Conservation (phyloP, 2,329 filamentous ascomycete species). For the Arthroderma uncinatum region DNA sequence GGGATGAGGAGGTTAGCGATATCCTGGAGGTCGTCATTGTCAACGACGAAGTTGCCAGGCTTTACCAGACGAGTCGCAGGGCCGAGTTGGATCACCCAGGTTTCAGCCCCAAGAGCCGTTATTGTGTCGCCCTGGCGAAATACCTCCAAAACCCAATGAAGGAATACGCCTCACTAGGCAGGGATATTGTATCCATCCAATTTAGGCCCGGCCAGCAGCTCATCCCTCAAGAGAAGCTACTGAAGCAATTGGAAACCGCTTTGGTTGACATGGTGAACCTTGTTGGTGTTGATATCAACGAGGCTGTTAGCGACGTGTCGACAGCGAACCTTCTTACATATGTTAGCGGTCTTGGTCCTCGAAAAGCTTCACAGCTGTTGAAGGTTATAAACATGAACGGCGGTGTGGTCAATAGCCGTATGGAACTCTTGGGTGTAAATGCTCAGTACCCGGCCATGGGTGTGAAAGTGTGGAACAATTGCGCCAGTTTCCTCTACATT, state of each 20-base stretch:
- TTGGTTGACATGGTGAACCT: slow-evolving; percentile 99
- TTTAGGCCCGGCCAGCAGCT: slow-evolving; percentile 88
- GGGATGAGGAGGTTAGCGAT: slow-evolving; percentile 62
- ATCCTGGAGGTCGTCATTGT: slow-evolving; percentile 79
- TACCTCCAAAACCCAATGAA: slow-evolving; percentile 95
- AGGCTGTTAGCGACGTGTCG: slow-evolving; percentile 69
- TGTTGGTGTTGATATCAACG: slow-evolving; percentile 88
- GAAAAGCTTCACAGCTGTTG: slow-evolving; percentile 73
- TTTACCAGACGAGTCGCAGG: slow-evolving; percentile 83
- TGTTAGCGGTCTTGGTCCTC: slow-evolving; percentile 78
- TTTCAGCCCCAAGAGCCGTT: slow-evolving; percentile 65
- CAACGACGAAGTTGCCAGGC: slow-evolving; percentile 91
- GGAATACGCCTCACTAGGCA: slow-evolving; percentile 86
- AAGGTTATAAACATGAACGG: slow-evolving; percentile 90
- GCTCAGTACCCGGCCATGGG: slow-evolving; percentile 75
- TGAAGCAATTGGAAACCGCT: slow-evolving; percentile 80
- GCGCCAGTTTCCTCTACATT: slow-evolving; percentile 87
- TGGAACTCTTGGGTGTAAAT: slow-evolving; percentile 79
- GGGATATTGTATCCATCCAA: slow-evolving; percentile 71
- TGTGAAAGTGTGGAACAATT: slow-evolving; percentile 89
- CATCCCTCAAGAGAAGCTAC: slow-evolving; percentile 74
- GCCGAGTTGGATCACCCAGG: slow-evolving; percentile 71
- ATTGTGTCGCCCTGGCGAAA: slow-evolving; percentile 77
- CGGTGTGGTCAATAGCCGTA: slow-evolving; percentile 69
- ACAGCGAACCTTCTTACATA: slow-evolving; percentile 83